Evolutionary conservation across 1,284 basidiomycete genomes (phyloP), one percentile per base, ranked within the genome.

Genomic region (Fomes fomentarius): DNA sequence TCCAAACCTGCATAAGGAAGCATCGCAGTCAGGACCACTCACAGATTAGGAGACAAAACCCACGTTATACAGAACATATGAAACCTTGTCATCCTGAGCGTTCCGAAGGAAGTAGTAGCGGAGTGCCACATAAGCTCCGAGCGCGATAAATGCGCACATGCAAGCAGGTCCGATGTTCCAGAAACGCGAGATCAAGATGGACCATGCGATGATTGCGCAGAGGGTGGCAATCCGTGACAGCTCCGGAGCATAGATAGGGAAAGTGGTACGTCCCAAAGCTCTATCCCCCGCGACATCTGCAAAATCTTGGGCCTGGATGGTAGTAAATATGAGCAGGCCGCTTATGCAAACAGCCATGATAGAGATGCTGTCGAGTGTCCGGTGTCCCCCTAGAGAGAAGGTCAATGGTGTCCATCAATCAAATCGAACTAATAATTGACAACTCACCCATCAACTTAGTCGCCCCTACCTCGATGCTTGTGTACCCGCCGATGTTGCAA

Each of bases 251-350:
- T 66, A 63, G 30, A 74, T 72, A 0, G 73, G 72, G 28, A 74
- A 62, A 1, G 73, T 74, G 19, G 53, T 47, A 14, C 73, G 64
- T 6, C 70, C 69, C 0, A 66, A 51, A 11, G 61, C 50, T 17
- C 43, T 54, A 50, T 74, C 73, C 7, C 73, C 73, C 24, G 64
- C 66, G 21, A 70, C 63, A 45, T 74, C 73, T 21, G 68, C 62
- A 54, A 74, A 74, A 49, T 74, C 73, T 49, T 73, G 69, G 12
- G 66, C 64, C 48, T 70, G 69, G 30, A 69, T 68, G 7, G 72
- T 74, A 10, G 71, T 72, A 42, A 70, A 63, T 30, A 72, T 69
- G 11, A 72, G 58, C 15, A 60, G 51, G 21, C 64, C 64, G 50
- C 69, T 70, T 38, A 68, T 54, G n/a, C 60, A 39, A 24, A 72